Conservation (phyloP, 306 rosid genomes). For the Fragaria ananassa region DNA sequence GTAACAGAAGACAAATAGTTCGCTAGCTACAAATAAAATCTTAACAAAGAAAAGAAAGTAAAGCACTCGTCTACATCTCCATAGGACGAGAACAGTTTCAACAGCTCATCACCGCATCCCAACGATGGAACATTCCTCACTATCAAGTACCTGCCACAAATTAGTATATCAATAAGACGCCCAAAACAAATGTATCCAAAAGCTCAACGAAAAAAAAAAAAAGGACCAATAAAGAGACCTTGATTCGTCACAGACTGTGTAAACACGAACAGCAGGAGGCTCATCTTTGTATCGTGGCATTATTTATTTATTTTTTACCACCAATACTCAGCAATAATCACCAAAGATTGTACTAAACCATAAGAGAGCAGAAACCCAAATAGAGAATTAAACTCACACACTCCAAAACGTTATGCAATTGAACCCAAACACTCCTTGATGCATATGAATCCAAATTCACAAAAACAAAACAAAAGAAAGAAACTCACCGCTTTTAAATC, state of each 20-base stretch:
- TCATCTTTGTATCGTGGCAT: conserved; percentile 75
- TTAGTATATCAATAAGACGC: background rate
- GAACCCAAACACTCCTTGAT: background rate
- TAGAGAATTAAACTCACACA: background rate
- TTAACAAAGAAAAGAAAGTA: background rate
- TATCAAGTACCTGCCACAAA: conserved; percentile 57
- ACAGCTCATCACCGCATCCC: conserved; percentile 80
- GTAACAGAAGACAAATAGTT: background rate
- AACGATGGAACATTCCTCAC: conserved; percentile 81
- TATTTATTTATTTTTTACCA: background rate
- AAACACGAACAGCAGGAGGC: conserved; percentile 67
- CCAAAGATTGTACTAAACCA: too few relatives aligned
- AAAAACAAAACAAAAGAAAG: background rate
- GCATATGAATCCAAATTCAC: background rate
- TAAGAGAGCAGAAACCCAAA: background rate
- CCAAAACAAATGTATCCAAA: background rate
- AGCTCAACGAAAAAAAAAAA: background rate
- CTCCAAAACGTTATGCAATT: background rate
- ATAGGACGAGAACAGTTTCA: conserved; percentile 59
- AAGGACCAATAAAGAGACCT: conserved; percentile 30
- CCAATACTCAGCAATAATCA: background rate
- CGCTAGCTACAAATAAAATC: background rate
- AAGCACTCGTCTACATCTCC: conserved; percentile 80
- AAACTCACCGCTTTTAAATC: background rate
- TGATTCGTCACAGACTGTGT: conserved; percentile 88